Evolutionary conservation across 2,329 filamentous ascomycete species (phyloP).

Genomic region (Trichophyton simii): DNA sequence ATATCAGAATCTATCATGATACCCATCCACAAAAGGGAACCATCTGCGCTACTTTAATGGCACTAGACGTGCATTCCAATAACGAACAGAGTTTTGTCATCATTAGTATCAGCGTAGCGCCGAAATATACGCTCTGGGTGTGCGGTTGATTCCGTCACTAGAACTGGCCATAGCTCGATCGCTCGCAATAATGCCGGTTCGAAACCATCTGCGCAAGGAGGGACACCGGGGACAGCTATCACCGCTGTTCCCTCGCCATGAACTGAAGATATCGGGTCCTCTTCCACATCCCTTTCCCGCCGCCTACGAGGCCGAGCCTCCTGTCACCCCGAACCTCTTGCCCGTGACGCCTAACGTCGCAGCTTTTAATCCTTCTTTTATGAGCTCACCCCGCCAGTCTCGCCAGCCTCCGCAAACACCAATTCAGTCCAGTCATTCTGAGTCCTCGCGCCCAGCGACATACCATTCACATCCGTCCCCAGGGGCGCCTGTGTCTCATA

Average conservation of each 20-base stretch:
- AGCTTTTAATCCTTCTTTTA: conserved; percentile 6
- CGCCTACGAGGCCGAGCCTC: conserved; percentile 11
- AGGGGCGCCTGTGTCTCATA: conserved; percentile 13
- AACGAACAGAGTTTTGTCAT: conserved; percentile 1
- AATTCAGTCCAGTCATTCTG: conserved; percentile 13
- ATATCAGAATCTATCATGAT: conserved; percentile 1
- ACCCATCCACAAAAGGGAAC: not conserved
- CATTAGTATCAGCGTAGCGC: not conserved
- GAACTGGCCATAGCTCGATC: not conserved
- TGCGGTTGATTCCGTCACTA: not conserved
- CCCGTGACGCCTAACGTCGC: conserved; percentile 7
- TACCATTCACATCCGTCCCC: conserved; percentile 10
- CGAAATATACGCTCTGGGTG: not conserved
- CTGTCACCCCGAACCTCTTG: conserved; percentile 10
- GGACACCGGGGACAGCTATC: conserved; percentile 5
- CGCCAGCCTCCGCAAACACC: conserved; percentile 8
- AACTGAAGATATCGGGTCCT: conserved; percentile 23
- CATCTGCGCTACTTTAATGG: not conserved
- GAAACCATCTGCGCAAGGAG: conserved; percentile 3
- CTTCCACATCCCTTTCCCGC: conserved; percentile 15
- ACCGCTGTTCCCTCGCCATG: conserved; percentile 16
- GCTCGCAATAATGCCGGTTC: conserved; percentile 5
- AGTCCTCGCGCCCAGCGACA: conserved; percentile 9
- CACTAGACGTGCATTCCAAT: not conserved
- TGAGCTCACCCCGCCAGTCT: conserved; percentile 4